Conservation (phyloP, 2,329 filamentous ascomycete species). For the Corinectria fuckeliana region DNA sequence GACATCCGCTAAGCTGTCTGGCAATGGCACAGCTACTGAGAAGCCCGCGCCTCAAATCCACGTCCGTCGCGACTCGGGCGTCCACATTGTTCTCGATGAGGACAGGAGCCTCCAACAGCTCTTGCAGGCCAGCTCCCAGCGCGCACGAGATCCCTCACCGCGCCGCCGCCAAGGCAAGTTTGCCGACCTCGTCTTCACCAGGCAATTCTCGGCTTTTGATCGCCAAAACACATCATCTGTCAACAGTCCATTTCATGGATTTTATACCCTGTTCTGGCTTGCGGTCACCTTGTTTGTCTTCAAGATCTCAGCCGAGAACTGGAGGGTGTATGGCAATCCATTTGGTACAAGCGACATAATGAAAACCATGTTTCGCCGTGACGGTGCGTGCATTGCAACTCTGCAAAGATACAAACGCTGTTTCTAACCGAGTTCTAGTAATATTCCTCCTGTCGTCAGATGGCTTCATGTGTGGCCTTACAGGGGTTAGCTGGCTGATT, state of each 20-base stretch:
- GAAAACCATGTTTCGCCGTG: slow-evolving; percentile 66
- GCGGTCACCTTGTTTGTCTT: slow-evolving; percentile 70
- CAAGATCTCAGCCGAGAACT: slow-evolving; percentile 72
- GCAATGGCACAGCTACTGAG: slow-evolving; percentile 7
- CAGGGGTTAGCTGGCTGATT: slow-evolving; percentile 69
- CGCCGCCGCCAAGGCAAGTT: slow-evolving; percentile 40
- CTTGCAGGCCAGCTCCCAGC: slow-evolving; percentile 34
- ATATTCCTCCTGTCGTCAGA: slow-evolving; percentile 67
- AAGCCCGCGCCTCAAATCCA: neutral
- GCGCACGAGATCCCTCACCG: slow-evolving; percentile 28
- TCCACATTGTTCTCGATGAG: slow-evolving; percentile 39
- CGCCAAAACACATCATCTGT: slow-evolving; percentile 69
- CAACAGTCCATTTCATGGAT: slow-evolving; percentile 77
- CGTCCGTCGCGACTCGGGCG: slow-evolving; percentile 29
- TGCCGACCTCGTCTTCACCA: slow-evolving; percentile 69
- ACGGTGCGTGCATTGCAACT: slow-evolving; percentile 44
- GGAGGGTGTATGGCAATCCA: slow-evolving; percentile 69
- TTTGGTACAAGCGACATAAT: slow-evolving; percentile 77
- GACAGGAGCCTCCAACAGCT: slow-evolving; percentile 40
- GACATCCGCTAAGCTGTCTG: slow-evolving; percentile 15
- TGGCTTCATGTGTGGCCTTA: slow-evolving; percentile 70
- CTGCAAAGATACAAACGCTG: neutral
- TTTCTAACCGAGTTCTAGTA: slow-evolving; percentile 44
- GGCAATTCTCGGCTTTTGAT: slow-evolving; percentile 77
- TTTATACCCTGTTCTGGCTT: slow-evolving; percentile 82